Percentiles rank a stretch among this genome's conserved stretches.
phyloP scores from a whole-genome alignment of 2,329 filamentous ascomycete species.

The Teratosphaeria nubilosa region DNA sequence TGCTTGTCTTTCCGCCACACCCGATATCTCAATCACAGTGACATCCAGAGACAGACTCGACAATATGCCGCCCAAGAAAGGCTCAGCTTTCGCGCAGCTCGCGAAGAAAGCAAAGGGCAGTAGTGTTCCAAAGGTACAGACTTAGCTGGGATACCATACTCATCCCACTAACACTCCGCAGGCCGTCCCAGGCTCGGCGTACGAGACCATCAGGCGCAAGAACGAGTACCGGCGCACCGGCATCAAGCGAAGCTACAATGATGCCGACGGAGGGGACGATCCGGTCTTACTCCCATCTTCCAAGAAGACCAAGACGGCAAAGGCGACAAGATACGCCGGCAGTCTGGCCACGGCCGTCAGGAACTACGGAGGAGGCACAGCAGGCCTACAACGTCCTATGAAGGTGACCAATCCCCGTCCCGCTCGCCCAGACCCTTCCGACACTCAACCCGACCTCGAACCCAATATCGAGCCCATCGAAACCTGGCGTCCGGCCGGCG shows the following conservation, averaged over 20 bases:
- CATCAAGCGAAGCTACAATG: not conserved
- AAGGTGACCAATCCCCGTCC: not conserved
- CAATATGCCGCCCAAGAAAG: not conserved
- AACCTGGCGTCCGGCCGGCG: conserved; percentile 5
- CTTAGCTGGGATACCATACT: not conserved
- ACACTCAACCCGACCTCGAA: not conserved
- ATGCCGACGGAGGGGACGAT: not conserved
- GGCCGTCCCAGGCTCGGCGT: conserved; percentile 1
- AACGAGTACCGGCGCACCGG: not conserved
- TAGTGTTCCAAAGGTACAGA: not conserved
- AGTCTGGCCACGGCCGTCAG: not conserved
- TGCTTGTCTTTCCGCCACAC: too few species aligned
- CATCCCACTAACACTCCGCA: not conserved
- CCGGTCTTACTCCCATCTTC: not conserved
- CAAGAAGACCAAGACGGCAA: not conserved
- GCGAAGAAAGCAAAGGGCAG: not conserved
- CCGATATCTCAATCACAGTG: too few species aligned
- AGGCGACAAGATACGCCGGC: not conserved
- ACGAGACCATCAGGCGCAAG: not conserved
- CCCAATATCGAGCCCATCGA: not conserved
- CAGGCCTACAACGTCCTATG: not conserved
- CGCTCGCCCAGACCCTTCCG: not conserved
- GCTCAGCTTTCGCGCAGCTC: not conserved
- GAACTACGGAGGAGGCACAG: not conserved
- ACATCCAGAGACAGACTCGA: not conserved